phyloP scores from a whole-genome alignment of 177 flowering plant species.

The Vitis hybrid region DNA sequence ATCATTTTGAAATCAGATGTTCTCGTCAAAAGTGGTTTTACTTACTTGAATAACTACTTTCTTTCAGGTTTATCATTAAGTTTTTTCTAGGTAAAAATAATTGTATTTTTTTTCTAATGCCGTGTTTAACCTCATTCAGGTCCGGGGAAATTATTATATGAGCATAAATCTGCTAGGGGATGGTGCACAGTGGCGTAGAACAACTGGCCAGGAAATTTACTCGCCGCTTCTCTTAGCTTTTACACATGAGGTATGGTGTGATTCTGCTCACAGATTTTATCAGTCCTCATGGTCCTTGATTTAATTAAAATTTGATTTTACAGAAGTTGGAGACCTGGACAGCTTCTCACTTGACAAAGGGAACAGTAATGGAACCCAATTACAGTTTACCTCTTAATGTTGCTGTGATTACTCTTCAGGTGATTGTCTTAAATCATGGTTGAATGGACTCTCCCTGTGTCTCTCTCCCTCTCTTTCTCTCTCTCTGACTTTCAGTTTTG shows the following conservation, averaged over 20 bases:
- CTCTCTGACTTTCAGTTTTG: constrained; percentile 19
- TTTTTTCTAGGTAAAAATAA: not conserved
- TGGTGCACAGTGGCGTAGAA: constrained; percentile 80
- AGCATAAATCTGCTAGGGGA: constrained; percentile 53
- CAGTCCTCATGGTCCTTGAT: not conserved
- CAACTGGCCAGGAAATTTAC: constrained; percentile 75
- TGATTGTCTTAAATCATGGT: constrained; percentile 15
- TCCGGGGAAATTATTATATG: constrained; percentile 76
- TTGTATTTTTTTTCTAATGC: not conserved
- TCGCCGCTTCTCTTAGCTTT: constrained; percentile 85
- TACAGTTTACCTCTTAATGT: constrained; percentile 83
- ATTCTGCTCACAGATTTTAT: not conserved
- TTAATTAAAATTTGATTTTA: constrained; percentile 11
- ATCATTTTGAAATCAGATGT: no score
- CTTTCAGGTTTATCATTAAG: no score
- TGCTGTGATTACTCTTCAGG: constrained; percentile 90
- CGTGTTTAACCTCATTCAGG: constrained; percentile 32
- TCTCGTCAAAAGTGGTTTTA: no score
- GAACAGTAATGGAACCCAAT: constrained; percentile 52
- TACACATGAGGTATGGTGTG: constrained; percentile 60
- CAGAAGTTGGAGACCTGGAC: constrained; percentile 65
- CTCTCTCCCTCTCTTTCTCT: not conserved
- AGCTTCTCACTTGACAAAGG: constrained; percentile 44
- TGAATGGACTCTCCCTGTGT: not conserved
- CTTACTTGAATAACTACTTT: no score